These are phyloP conservation scores for Boletus sp. DNA, from an alignment of 768 basidiomycete species.

Conservation along the genomic window DNA sequence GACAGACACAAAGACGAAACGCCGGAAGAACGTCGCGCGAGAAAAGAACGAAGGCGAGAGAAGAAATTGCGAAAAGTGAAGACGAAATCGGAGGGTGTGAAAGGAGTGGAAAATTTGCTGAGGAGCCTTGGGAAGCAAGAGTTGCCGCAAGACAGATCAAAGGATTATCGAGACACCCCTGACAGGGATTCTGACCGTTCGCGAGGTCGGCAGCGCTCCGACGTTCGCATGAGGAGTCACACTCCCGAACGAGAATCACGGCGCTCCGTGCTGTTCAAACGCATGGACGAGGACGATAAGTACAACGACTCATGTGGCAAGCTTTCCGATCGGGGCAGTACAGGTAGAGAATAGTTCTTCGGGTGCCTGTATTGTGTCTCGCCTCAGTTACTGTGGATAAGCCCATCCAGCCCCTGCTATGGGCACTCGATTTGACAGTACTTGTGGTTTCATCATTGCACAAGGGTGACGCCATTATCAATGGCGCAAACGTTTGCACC, in stretches of 20 bases:
- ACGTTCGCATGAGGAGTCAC: constrained; percentile 12
- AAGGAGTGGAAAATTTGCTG: constrained; percentile 67
- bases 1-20: constrained; percentile 73
- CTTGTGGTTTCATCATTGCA: background rate
- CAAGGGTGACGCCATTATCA: background rate
- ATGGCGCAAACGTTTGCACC: background rate
- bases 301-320: constrained; percentile 3
- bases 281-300: constrained; percentile 3
- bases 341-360: background rate
- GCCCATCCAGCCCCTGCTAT: background rate
- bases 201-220: constrained; percentile 13
- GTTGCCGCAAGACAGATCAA: constrained; percentile 22
- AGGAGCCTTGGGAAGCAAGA: constrained; percentile 38
- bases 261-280: background rate
- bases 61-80: constrained; percentile 56
- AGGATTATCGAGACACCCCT: constrained; percentile 3
- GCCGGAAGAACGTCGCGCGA: constrained; percentile 70
- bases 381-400: background rate
- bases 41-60: constrained; percentile 73
- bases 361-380: background rate
- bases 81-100: constrained; percentile 58
- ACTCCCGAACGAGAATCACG: constrained; percentile 19
- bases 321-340: background rate
- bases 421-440: background rate
- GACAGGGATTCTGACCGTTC: constrained; percentile 16